Evolutionary conservation across 2,329 filamentous ascomycete genomes (phyloP), one percentile per base, ranked within the genome.

Genomic region (Didymella arachidicola): DNA sequence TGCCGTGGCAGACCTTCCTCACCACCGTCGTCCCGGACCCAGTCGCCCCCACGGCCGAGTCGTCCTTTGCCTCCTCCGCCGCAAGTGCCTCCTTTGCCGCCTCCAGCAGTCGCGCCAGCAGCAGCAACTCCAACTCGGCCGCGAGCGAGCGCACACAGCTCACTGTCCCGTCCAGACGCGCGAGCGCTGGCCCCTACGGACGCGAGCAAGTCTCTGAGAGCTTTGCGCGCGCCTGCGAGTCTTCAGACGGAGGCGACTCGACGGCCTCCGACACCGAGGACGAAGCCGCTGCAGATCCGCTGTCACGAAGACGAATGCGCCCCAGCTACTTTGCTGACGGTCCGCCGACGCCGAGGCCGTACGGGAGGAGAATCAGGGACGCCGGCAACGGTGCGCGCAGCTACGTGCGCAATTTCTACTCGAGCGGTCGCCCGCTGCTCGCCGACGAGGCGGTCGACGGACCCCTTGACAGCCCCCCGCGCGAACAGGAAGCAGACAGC

Each of bases 1-100:
- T 86, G 62, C 82, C 84, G 48, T 97, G 93, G 93, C 89, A 94
- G 59, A 92, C 88, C 3, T 86, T 97, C 52, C 81, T 93, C 57
- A 89, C 85, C 7, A 96, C 91, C 0, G 84, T 97, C 60, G 89
- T 90, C 0, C 91, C 92, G 0, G 93, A 97, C 73, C 87, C 89
- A 16, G 89, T 91, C 61, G 84, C 91, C 2, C 92, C 93, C 0
- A 96, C 90, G 67, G 86, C 87, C 2, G 87, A 90, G 29, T 93
- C 92, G 1, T 97, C 93, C 0, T 97, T 97, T 73, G 85, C 88
- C 0, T 93, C 91, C 10, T 83, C 83, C 1, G 80, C 80, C n/a
- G 80, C 83, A 4, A 81, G 82, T 38, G 81, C 81, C 12, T 84
- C 84, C 0, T 82, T 81, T 53, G 76, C 77, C 32, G 72, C 75